Base-by-base conservation (phyloP, 495 filamentous ascomycete species). In the Xylaria sp. region DNA sequence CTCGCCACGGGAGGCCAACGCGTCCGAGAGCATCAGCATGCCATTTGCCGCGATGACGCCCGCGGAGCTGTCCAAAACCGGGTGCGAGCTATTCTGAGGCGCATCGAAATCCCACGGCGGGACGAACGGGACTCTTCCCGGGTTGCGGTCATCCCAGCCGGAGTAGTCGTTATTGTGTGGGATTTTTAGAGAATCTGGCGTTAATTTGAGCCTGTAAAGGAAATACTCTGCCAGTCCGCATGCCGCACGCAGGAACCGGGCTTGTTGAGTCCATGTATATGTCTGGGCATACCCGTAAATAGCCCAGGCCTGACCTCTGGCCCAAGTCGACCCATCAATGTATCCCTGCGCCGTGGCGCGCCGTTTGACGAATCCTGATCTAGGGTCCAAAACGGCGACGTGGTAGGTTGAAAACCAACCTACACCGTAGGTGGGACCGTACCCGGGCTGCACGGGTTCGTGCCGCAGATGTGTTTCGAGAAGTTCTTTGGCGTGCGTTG, bases 181-280 rank as follows among this genome's bases (percentile, higher is more conserved):
- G 5, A 17, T 15, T 29, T 8, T 26, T 29, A 55, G 4, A 17
- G 52, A 31, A 55, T 24, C 1, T 7, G 24, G 52, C 26, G 52
- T 55, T 26, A 55, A 8, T 12, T 55, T 31, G 12, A 31, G 14
- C 14, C 26, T 17, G 52, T 55, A 31, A 31, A 55, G 52, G 52
- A 55, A 55, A 17, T 55, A 55, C 26, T 55, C 52, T 15, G 52
- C 52, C 12, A 55, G 52, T 2, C 52, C 52, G 52, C 52, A 55
- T 31, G 52, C 29, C 8, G 52, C 26, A 5, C 5, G 24, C 24
- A 55, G 26, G 26, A 55, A 55, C 24, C 26, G 52, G 3, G 29
- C 52, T 12, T 55, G 24, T 14, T 31, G 52, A 55, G 52, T 55
- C 52, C 12, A 55, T 31, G 0, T 17, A 8, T 55, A 55, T 7